These are phyloP conservation scores for Colletotrichum spaethianum DNA, from an alignment of 2,329 filamentous ascomycete species.

Conservation along the genomic window DNA sequence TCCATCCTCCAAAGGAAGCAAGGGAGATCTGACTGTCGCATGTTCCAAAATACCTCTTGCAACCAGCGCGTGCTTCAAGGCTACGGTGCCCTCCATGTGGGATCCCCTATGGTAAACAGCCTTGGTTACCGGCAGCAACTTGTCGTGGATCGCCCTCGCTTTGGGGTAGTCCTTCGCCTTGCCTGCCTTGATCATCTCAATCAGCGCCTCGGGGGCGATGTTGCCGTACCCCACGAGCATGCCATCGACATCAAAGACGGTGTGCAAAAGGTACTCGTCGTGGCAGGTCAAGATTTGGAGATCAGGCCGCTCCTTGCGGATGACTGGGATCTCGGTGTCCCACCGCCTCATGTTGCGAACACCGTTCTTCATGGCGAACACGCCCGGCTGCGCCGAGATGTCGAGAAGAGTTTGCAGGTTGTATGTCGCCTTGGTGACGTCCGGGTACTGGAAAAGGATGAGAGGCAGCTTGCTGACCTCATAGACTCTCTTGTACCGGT, in stretches of 20 bases:
- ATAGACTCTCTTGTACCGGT: slow-evolving; percentile 65
- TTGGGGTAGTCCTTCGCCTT: slow-evolving; percentile 63
- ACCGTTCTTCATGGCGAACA: slow-evolving; percentile 71
- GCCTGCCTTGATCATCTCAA: slow-evolving; percentile 65
- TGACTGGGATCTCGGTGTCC: slow-evolving; percentile 69
- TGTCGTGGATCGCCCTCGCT: slow-evolving; percentile 64
- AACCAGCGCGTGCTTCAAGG: slow-evolving; percentile 66
- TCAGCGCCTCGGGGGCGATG: slow-evolving; percentile 64
- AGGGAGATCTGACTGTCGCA: slow-evolving; percentile 63
- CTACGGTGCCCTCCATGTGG: slow-evolving; percentile 69
- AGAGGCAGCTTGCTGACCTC: slow-evolving; percentile 64
- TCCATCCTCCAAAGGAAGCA: slow-evolving; percentile 59
- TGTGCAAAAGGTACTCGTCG: slow-evolving; percentile 68
- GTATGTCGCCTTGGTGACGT: slow-evolving; percentile 67
- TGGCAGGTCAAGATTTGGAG: slow-evolving; percentile 66
- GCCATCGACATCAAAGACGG: slow-evolving; percentile 66
- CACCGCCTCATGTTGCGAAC: slow-evolving; percentile 70
- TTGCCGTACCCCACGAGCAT: slow-evolving; percentile 69
- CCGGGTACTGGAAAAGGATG: slow-evolving; percentile 68
- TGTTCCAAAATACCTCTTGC: slow-evolving; percentile 64
- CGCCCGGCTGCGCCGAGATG: slow-evolving; percentile 65
- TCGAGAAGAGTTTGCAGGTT: slow-evolving; percentile 66
- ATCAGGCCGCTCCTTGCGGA: slow-evolving; percentile 62
- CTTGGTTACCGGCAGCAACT: slow-evolving; percentile 65
- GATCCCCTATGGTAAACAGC: slow-evolving; percentile 68